Base-by-base conservation (phyloP, 169 alveolate species). In the Eimeria necatrix region DNA sequence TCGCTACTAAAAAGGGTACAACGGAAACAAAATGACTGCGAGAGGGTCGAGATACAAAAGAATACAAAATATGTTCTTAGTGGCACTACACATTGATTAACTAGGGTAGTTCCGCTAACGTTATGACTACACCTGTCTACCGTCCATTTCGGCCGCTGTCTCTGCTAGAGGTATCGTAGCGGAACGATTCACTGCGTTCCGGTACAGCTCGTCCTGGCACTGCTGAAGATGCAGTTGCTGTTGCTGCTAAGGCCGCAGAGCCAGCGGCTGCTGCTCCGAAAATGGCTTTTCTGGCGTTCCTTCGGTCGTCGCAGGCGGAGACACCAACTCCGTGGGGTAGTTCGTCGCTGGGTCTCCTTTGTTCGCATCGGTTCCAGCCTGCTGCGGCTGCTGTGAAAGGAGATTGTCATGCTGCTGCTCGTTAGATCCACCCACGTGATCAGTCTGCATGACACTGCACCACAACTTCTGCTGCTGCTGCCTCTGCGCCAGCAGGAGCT, bases 381-480 rank as follows among this genome's bases (percentile, higher is more conserved):
- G 60, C 60, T 53, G 73, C 24, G 10, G 51, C 61, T 53, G 91
- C 90, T 52, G 90, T 32, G 20, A 51, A 46, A 1, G 7, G 8
- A 22, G 70, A 4, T 53, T 9, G 48, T 2, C 61, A 7, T 60
- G 93, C 51, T 16, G 61, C 93, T 61, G 52, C 61, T 18, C 22
- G 68, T 24, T 20, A 24, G 71, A 24, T 6, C 70, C 20, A 26
- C 22, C 2, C 24, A 10, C n/a, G 12, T 52, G 51, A 20, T n/a
- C 24, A 9, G 48, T 51, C 53, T 53, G 89, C 49, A 59, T n/a
- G 4, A 51, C 48, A n/a, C 48, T 80, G 71, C 89, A 46, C 89
- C 70, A 53, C n/a, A 51, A 60, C 7, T 48, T 20, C 48, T 84
- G 71, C 71, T 48, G 91, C 32, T 59, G 73, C 78, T 84, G 91